A percentile compares a stretch with the other conserved stretches of the same genome.
Conservation (phyloP, 2,329 filamentous ascomycete genomes). For the Fusarium anguioides region DNA sequence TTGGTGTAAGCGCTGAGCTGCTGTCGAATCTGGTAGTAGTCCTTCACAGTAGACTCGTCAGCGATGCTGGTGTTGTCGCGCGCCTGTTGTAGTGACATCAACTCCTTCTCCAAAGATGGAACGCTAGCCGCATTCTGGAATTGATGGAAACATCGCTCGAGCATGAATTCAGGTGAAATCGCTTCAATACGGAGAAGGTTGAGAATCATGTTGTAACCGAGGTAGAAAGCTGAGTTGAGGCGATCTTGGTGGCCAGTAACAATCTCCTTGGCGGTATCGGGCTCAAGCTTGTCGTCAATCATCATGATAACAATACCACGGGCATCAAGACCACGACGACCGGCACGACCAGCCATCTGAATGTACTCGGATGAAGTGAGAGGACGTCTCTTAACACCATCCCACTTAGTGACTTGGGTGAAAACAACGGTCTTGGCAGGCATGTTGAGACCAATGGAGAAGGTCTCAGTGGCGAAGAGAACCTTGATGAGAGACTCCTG, state of each 20-base stretch:
- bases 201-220: conserved; percentile 99
- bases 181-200: conserved; percentile 97
- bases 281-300: conserved; percentile 97
- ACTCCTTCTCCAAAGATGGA: conserved; percentile 82
- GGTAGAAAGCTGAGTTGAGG: conserved; percentile 95
- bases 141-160: conserved; percentile 98
- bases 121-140: conserved; percentile 96
- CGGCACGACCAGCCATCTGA: conserved; percentile 97
- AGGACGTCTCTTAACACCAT: conserved; percentile 82
- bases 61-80: conserved; percentile 79
- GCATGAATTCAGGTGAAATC: conserved; percentile 98
- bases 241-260: conserved; percentile 97
- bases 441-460: conserved; percentile 99
- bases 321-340: conserved; percentile 95
- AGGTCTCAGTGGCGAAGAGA: conserved; percentile 96
- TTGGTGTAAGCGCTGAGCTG: conserved; percentile 85
- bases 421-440: conserved; percentile 99
- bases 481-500: conserved; percentile 98
- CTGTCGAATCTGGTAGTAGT: conserved; percentile 91
- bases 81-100: conserved; percentile 81
- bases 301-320: conserved; percentile 99
- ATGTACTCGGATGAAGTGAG: conserved; percentile 96
- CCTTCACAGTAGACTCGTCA: conserved; percentile 88
- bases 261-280: conserved; percentile 91
- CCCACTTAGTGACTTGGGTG: conserved; percentile 94